Base-by-base conservation (phyloP, 179 eudicot genomes). In the Carnegiea gigantea region DNA sequence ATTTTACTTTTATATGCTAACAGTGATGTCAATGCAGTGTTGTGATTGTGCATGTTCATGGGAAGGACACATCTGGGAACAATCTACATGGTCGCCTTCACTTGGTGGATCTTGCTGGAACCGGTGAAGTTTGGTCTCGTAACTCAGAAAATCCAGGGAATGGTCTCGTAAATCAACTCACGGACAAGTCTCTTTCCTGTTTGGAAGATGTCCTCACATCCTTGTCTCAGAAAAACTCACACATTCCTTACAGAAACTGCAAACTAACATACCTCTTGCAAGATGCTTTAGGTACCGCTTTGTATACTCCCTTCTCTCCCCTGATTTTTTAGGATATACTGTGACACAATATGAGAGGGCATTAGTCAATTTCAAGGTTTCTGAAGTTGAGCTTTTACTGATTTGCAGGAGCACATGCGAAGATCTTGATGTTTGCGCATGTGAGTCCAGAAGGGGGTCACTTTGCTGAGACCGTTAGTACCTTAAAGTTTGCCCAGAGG, bases 21-120 rank as follows among this genome's bases (percentile, higher is more conserved):
- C 2, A 67, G 18, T 51, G 71, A 44, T 33, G 20, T 14, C 68
- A 44, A 40, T 86, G 84, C 85, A 95, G 99, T 80, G 82, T 94
- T 28, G 86, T 95, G 87, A 90, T 92, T 7, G 83, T 95, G 20
- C 96, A 91, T 73, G 93, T 95, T 30, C 87, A 82, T 49, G 97
- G 98, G 26, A 92, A 92, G 88, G 95, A 95, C 87, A 71, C 84
- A 75, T 89, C 97, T 11, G 98, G 99, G 82, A 88, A 85, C 79
- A 82, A 65, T 15, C 68, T 90, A 53, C 89, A 79, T 57, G 91
- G 99, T 82, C 86, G 92, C 87, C 93, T 95, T 59, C 92, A 95
- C 87, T 89, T 95, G 82, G 95, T 95, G 65, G 98, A 95, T 85
- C 92, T 95, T 75, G 98, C 97, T 21, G 97, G 96, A 72, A 95